A percentile compares a stretch with the other conserved stretches of the same genome.
phyloP scores from a whole-genome alignment of 2,329 filamentous ascomycete species.

The Blumeria hordei region DNA sequence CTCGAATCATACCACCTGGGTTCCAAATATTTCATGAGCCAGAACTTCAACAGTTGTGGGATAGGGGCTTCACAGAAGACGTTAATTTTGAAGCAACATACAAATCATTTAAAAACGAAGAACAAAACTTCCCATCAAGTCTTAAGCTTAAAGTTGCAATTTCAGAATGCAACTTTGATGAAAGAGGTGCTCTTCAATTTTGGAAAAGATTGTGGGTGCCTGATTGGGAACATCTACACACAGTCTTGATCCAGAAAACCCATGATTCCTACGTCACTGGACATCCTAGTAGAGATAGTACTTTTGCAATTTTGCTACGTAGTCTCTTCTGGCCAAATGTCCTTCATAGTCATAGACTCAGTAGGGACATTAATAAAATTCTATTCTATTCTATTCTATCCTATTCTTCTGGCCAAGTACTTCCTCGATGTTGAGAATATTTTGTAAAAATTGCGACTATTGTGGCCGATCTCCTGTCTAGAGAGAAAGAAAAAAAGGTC shows the following conservation, averaged over 20 bases:
- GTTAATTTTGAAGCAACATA: background rate
- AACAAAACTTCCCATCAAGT: background rate
- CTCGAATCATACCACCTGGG: background rate
- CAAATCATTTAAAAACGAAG: background rate
- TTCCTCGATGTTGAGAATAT: background rate
- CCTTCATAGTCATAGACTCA: too few relatives aligned
- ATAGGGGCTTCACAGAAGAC: background rate
- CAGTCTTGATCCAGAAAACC: background rate
- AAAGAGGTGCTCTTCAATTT: background rate
- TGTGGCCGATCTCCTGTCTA: background rate
- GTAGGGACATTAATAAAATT: too few relatives aligned
- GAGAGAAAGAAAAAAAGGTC: background rate
- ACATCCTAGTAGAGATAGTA: background rate
- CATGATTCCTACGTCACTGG: background rate
- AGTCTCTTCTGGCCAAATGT: too few relatives aligned
- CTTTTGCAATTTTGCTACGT: background rate
- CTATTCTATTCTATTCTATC: too few relatives aligned
- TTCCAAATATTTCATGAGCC: background rate
- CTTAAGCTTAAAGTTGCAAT: background rate
- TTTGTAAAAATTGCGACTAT: background rate
- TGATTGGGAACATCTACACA: background rate
- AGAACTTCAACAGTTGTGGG: background rate
- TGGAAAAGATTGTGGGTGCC: background rate
- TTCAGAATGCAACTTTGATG: too few relatives aligned
- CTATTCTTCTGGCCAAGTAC: background rate